phyloP scores from a whole-genome alignment of 73 alveolate species.

The Paramecium octaurelia region DNA sequence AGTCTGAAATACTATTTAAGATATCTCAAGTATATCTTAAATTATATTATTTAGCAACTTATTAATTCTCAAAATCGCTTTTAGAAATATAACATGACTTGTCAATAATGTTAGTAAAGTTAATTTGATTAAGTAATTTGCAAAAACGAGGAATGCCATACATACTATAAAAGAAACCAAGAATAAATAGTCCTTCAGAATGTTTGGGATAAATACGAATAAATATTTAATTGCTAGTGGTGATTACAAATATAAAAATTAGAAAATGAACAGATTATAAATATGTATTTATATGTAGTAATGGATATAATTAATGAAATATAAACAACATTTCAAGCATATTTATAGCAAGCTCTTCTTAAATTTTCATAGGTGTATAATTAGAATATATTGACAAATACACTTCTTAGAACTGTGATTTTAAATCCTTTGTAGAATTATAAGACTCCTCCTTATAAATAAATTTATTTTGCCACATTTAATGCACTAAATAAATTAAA shows the following conservation, averaged over 20 bases:
- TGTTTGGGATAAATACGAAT: background rate
- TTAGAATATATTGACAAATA: background rate
- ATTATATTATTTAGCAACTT: background rate
- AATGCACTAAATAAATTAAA: background rate
- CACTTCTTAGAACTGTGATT: slow-evolving; percentile 1
- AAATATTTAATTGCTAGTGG: background rate
- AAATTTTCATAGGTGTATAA: slow-evolving; percentile 7
- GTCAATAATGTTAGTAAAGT: background rate
- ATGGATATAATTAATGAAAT: background rate
- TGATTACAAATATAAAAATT: background rate
- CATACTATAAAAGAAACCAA: background rate
- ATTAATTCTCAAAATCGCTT: background rate
- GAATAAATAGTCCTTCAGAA: background rate
- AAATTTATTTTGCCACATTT: background rate
- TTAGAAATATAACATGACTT: background rate
- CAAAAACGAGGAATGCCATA: background rate
- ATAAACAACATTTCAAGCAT: background rate
- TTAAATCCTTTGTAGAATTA: slow-evolving; percentile 9
- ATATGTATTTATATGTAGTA: background rate
- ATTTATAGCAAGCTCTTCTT: background rate
- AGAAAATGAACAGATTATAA: background rate
- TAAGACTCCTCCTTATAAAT: background rate
- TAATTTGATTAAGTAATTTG: background rate
- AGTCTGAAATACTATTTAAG: background rate
- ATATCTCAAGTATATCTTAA: background rate